Conservation (phyloP, 2,329 filamentous ascomycete genomes). For the Anisogramma anomala region DNA sequence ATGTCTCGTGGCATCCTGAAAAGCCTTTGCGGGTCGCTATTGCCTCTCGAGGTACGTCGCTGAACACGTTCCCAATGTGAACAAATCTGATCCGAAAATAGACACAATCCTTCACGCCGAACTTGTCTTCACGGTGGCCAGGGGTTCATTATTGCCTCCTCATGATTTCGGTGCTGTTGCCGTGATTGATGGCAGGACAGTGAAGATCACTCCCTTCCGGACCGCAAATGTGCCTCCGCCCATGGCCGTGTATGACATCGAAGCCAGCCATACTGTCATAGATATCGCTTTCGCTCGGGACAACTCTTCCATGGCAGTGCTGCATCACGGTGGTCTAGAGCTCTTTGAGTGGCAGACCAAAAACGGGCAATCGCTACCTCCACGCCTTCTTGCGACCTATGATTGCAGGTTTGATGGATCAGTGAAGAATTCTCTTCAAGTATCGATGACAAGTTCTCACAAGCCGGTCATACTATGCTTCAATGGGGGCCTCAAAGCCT, state of each 20-base stretch:
- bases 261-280: constrained; percentile 48
- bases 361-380: constrained; percentile 36
- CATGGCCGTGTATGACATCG: constrained; percentile 72
- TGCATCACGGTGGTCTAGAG: constrained; percentile 56
- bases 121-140: constrained; percentile 54
- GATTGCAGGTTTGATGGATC: constrained; percentile 26
- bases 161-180: constrained; percentile 69
- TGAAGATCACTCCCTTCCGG: constrained; percentile 79
- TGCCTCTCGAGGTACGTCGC: constrained; percentile 34
- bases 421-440: constrained; percentile 24
- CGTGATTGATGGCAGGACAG: constrained; percentile 66
- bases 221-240: constrained; percentile 82
- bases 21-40: constrained; percentile 59
- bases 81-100: constrained; percentile 5
- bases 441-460: constrained; percentile 21
- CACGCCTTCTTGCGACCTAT: constrained; percentile 29
- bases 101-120: constrained; percentile 47
- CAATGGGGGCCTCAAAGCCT: constrained; percentile 18
- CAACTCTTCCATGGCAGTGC: constrained; percentile 56
- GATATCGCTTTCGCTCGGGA: constrained; percentile 64
- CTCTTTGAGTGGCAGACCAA: constrained; percentile 59
- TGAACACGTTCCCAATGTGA: constrained; percentile 3
- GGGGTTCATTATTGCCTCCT: constrained; percentile 58
- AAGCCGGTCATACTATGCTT: constrained; percentile 23
- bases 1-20: constrained; percentile 73